Conservation (phyloP, 129 eudicot species). For the Flaveria sonorensis region DNA sequence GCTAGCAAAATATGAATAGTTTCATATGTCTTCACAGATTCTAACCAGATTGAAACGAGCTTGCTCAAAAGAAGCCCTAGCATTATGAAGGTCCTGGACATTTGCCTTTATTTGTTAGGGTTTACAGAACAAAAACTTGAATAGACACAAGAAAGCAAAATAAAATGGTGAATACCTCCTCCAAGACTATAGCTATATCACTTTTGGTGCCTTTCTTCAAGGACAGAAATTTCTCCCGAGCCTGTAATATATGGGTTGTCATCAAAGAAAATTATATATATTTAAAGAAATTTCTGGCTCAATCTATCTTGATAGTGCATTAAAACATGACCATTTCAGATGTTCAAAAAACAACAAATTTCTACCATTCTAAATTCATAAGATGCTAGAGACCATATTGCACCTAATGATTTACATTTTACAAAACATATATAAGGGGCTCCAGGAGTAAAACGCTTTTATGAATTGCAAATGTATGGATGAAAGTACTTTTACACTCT, state of each 20-base stretch:
- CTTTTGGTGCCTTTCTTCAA: conserved; percentile 91
- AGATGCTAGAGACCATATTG: neutral
- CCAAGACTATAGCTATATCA: conserved; percentile 73
- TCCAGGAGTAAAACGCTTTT: neutral
- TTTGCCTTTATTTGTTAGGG: conserved; percentile 25
- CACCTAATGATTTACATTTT: neutral
- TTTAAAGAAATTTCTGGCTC: neutral
- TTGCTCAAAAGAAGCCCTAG: conserved; percentile 95
- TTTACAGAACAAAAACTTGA: neutral
- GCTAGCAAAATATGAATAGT: conserved; percentile 13
- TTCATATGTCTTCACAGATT: conserved; percentile 4
- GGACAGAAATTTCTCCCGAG: conserved; percentile 91
- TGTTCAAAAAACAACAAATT: neutral
- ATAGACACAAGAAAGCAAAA: neutral
- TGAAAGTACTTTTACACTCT: neutral
- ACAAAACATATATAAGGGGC: neutral
- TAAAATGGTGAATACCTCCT: conserved; percentile 71
- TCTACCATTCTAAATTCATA: neutral
- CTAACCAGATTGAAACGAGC: conserved; percentile 94
- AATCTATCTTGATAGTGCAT: neutral
- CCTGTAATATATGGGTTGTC: conserved; percentile 46
- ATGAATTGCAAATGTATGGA: neutral
- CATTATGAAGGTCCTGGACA: conserved; percentile 86
- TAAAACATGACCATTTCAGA: conserved; percentile 2
- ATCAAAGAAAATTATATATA: conserved; percentile 9